A percentile compares a stretch with the other conserved stretches of the same genome.
Evolutionary conservation across 352 stramenopile genomes (phyloP).

Genomic region (Pythium insidiosum): DNA sequence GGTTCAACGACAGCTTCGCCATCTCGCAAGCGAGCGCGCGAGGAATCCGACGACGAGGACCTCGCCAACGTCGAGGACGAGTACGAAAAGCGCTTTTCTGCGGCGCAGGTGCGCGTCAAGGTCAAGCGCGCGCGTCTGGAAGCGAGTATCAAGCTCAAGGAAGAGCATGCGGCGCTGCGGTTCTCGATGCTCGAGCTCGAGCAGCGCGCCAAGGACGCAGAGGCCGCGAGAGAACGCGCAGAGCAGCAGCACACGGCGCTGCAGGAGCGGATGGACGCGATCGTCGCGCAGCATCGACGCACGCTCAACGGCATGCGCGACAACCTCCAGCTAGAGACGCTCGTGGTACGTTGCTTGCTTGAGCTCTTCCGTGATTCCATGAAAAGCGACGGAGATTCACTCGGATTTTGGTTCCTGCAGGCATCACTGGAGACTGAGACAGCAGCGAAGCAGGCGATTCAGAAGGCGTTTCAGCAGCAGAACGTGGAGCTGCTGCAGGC

Average conservation of each 20-base stretch:
- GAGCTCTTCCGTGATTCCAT: background rate
- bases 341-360: conserved; percentile 20
- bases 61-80: conserved; percentile 7
- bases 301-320: conserved; percentile 39
- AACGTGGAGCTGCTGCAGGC: conserved; percentile 29
- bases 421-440: conserved; percentile 52
- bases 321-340: conserved; percentile 31
- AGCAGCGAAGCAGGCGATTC: conserved; percentile 24
- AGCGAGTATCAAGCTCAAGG: conserved; percentile 37
- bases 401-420: conserved; percentile 1
- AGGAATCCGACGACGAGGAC: background rate
- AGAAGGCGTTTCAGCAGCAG: conserved; percentile 27
- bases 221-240: conserved; percentile 13
- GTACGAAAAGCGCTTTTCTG: conserved; percentile 25
- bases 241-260: conserved; percentile 21
- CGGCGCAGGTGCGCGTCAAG: conserved; percentile 37
- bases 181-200: conserved; percentile 38
- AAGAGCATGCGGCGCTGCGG: conserved; percentile 27
- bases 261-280: conserved; percentile 25
- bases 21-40: conserved; percentile 8
- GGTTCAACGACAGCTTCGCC: too few relatives aligned
- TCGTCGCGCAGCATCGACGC: conserved; percentile 41
- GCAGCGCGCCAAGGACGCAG: conserved; percentile 10
- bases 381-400: background rate
- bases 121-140: conserved; percentile 49